Conservation (phyloP, 1,284 basidiomycete genomes). For the Ganoderma lingzhi region DNA sequence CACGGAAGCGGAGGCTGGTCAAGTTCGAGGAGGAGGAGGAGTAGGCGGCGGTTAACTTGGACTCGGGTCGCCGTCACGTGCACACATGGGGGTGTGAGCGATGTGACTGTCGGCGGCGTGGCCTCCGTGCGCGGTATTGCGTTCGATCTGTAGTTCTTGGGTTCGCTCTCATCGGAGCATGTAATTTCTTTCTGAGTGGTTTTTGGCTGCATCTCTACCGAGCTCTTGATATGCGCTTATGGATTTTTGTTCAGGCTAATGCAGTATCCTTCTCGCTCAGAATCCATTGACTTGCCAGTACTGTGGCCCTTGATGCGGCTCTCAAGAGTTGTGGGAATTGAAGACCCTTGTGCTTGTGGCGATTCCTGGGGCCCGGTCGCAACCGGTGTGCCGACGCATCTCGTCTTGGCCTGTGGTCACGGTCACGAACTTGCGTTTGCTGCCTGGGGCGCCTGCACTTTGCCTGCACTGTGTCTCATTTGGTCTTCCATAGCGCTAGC, state of each 20-base stretch:
- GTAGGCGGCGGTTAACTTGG: background rate
- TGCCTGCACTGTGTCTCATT: background rate
- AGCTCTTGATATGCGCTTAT: conserved; percentile 1
- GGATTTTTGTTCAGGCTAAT: background rate
- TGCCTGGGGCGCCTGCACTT: background rate
- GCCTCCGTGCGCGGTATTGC: background rate
- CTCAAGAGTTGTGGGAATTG: too few species aligned
- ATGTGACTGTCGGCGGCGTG: background rate
- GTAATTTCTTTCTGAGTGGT: background rate
- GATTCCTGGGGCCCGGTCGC: too few species aligned
- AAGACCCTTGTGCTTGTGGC: too few species aligned
- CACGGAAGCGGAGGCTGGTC: conserved; percentile 29
- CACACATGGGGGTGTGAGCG: background rate
- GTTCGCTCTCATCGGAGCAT: background rate
- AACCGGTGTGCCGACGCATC: too few species aligned
- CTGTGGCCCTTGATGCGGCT: too few species aligned
- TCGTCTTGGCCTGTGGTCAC: background rate
- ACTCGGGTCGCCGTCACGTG: too few species aligned
- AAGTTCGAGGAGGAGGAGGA: conserved; percentile 20
- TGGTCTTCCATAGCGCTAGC: background rate
- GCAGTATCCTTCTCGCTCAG: background rate
- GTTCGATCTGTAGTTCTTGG: background rate
- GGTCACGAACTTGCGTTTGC: background rate
- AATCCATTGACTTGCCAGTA: too few species aligned
- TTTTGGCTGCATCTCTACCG: background rate